Percentiles rank a stretch among this genome's conserved stretches.
Evolutionary conservation across 495 filamentous ascomycete genomes (phyloP).

Genomic region (Parmelia sp.): DNA sequence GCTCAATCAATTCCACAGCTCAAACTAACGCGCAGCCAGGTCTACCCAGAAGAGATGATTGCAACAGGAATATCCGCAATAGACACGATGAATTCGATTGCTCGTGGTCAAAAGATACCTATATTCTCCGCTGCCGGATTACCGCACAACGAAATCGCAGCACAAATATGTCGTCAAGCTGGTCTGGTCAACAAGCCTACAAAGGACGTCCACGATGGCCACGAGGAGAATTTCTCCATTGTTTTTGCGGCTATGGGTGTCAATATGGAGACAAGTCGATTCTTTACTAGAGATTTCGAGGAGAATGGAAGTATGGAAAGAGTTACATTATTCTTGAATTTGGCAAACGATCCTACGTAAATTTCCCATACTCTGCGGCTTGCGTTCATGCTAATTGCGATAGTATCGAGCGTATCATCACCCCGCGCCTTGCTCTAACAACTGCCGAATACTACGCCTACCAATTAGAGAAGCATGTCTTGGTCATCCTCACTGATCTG

Average conservation of each 20-base stretch:
- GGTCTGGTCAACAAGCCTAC: conserved; percentile 81
- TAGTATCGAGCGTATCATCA: conserved; percentile 99
- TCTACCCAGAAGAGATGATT: conserved; percentile 99
- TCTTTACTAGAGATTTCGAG: conserved; percentile 98
- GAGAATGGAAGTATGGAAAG: conserved; percentile 99
- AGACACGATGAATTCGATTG: conserved; percentile 99
- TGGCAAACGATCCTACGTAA: conserved; percentile 97
- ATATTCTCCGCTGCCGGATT: conserved; percentile 99
- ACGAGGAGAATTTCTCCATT: conserved; percentile 99
- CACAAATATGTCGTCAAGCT: conserved; percentile 94
- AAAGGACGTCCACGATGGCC: conserved; percentile 92
- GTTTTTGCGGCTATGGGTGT: conserved; percentile 99
- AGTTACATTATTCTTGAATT: conserved; percentile 93
- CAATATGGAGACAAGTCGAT: conserved; percentile 96
- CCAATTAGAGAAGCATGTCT: conserved; percentile 98
- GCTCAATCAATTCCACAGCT: background rate
- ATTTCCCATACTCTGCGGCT: conserved; percentile 25
- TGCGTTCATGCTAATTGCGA: conserved; percentile 22
- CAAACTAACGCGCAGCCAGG: conserved; percentile 42
- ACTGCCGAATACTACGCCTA: conserved; percentile 99
- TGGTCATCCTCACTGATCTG: conserved; percentile 97
- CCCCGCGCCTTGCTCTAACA: conserved; percentile 93
- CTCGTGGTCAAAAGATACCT: conserved; percentile 98
- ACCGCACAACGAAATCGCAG: conserved; percentile 98
- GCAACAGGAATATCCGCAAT: conserved; percentile 99